phyloP scores from a whole-genome alignment of 371 early-diverging fungal species.

The Chytridiales sp. region DNA sequence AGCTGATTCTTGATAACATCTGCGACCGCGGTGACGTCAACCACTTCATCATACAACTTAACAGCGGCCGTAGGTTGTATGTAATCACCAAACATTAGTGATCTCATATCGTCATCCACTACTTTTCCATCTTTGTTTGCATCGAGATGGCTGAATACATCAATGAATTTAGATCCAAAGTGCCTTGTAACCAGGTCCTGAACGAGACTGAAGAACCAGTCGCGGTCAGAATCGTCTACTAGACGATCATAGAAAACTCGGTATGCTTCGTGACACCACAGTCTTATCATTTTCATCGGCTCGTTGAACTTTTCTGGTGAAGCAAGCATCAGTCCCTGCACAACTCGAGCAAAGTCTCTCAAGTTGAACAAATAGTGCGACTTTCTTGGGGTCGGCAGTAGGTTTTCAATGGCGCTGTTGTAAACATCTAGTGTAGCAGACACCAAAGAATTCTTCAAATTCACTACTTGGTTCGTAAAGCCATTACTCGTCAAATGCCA shows the following conservation, averaged over 20 bases:
- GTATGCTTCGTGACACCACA: conserved; percentile 58
- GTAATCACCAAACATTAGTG: conserved; percentile 59
- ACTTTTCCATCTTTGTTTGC: conserved; percentile 49
- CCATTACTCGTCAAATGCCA: conserved; percentile 54
- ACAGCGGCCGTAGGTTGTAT: conserved; percentile 47
- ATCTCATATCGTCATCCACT: conserved; percentile 58
- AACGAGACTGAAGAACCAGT: conserved; percentile 50
- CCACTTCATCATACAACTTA: conserved; percentile 53
- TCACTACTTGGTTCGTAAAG: conserved; percentile 37
- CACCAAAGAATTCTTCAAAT: conserved; percentile 39
- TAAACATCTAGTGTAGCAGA: conserved; percentile 51
- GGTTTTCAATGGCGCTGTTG: conserved; percentile 44
- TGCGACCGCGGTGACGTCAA: conserved; percentile 41
- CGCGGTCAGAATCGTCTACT: conserved; percentile 49
- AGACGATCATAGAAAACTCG: conserved; percentile 58
- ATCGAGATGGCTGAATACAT: conserved; percentile 50
- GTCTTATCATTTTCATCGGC: conserved; percentile 45
- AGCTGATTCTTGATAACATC: conserved; percentile 50
- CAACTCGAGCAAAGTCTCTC: conserved; percentile 54
- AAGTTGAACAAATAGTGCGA: conserved; percentile 60
- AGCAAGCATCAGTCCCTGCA: conserved; percentile 53
- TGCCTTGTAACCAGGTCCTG: conserved; percentile 41
- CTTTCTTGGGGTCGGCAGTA: conserved; percentile 55
- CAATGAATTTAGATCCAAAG: conserved; percentile 47
- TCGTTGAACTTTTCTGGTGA: conserved; percentile 47